phyloP scores from a whole-genome alignment of 345 rosid species.

The Eucalyptus globulus region DNA sequence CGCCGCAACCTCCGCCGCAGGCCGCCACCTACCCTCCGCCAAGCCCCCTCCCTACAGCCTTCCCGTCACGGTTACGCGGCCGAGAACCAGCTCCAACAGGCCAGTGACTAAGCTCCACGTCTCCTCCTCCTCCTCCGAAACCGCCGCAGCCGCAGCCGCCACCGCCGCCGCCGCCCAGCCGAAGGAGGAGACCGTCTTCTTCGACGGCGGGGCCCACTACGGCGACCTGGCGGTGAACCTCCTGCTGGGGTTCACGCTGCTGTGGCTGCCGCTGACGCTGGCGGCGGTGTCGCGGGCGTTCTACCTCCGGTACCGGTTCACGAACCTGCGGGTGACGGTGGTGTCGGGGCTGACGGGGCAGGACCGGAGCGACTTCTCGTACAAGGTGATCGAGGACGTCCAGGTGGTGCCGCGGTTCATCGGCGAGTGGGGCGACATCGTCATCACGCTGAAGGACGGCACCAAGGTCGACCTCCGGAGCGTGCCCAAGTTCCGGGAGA shows the following conservation, averaged over 20 bases:
- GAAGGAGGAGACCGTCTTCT: slow-evolving; percentile 59
- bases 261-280: slow-evolving; percentile 90
- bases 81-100: neutral
- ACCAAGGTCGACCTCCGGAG: slow-evolving; percentile 80
- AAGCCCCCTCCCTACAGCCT: slow-evolving; percentile 1
- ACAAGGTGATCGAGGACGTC: slow-evolving; percentile 75
- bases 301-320: slow-evolving; percentile 78
- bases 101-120: slow-evolving; percentile 28
- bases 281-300: slow-evolving; percentile 87
- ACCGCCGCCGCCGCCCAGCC: slow-evolving; percentile 6
- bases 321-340: slow-evolving; percentile 84
- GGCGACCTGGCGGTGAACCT: slow-evolving; percentile 84
- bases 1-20: neutral
- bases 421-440: slow-evolving; percentile 93
- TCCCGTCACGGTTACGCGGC: neutral
- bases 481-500: slow-evolving; percentile 86
- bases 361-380: slow-evolving; percentile 88
- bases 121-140: slow-evolving; percentile 41
- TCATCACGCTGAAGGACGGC: slow-evolving; percentile 69
- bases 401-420: slow-evolving; percentile 88
- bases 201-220: slow-evolving; percentile 93
- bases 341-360: slow-evolving; percentile 80
- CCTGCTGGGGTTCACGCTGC: slow-evolving; percentile 67
- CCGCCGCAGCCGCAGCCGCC: neutral
- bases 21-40: neutral